Conservation (phyloP, 441 rosid species). For the Brassica balearica region DNA sequence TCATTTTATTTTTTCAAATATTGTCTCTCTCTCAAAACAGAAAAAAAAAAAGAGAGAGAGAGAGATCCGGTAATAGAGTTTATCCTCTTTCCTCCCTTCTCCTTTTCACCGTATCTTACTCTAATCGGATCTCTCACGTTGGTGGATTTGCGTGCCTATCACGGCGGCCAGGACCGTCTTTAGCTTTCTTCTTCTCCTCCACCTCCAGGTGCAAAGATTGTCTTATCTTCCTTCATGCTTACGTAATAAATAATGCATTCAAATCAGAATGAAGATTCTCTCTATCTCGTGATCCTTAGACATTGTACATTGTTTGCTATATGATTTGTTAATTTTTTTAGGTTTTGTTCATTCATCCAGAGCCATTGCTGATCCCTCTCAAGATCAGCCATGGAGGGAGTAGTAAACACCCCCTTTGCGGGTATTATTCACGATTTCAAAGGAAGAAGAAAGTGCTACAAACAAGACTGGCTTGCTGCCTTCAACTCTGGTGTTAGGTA, state of each 20-base stretch:
- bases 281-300: background rate
- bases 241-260: background rate
- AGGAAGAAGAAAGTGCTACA: constrained; percentile 72
- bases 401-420: constrained; percentile 56
- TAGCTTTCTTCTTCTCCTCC: constrained; percentile 35
- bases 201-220: constrained; percentile 38
- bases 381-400: constrained; percentile 56
- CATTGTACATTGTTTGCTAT: constrained; percentile 1
- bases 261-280: background rate
- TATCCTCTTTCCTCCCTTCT: background rate
- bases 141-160: constrained; percentile 20
- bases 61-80: constrained; percentile 31
- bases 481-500: constrained; percentile 67
- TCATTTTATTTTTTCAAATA: background rate
- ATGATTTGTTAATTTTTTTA: background rate
- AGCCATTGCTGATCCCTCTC: constrained; percentile 32
- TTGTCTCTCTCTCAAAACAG: constrained; percentile 2
- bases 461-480: constrained; percentile 11
- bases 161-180: constrained; percentile 37
- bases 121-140: constrained; percentile 33
- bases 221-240: background rate
- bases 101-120: constrained; percentile 18
- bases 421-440: constrained; percentile 69
- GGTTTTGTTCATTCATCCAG: background rate
- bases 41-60: constrained; percentile 29